A percentile compares a stretch with the other conserved stretches of the same genome.
phyloP scores from a whole-genome alignment of 768 basidiomycete species.

The Serendipita sp. region DNA sequence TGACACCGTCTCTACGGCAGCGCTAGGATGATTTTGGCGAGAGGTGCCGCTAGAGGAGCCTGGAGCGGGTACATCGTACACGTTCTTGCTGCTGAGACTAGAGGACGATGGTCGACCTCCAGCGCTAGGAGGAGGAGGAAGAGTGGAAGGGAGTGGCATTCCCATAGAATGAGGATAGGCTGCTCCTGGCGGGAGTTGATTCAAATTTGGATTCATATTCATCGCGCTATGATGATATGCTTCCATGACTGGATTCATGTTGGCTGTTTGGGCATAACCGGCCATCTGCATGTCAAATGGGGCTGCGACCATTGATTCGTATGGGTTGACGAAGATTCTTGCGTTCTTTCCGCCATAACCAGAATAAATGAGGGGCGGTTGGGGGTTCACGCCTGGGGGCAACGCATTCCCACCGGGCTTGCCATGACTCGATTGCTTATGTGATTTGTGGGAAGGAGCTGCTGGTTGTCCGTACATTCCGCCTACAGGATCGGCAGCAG shows the following conservation, averaged over 20 bases:
- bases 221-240: not conserved
- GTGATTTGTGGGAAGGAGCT: not conserved
- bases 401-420: not conserved
- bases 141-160: not conserved
- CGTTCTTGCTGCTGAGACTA: not conserved
- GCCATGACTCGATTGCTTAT: not conserved
- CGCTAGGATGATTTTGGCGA: not conserved
- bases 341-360: not conserved
- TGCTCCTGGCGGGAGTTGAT: not conserved
- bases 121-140: not conserved
- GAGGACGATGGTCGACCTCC: not conserved
- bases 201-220: constrained; percentile 5
- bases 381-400: not conserved
- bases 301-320: not conserved
- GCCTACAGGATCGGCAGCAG: not conserved
- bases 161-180: not conserved
- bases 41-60: not conserved
- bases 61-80: not conserved
- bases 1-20: not conserved
- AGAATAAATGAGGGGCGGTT: not conserved
- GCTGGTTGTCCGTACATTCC: not conserved
- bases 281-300: not conserved
- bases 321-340: not conserved
- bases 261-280: not conserved
- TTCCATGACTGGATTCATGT: constrained; percentile 2